Conservation (phyloP, 2,329 filamentous ascomycete genomes). For the Colletotrichum sp. region DNA sequence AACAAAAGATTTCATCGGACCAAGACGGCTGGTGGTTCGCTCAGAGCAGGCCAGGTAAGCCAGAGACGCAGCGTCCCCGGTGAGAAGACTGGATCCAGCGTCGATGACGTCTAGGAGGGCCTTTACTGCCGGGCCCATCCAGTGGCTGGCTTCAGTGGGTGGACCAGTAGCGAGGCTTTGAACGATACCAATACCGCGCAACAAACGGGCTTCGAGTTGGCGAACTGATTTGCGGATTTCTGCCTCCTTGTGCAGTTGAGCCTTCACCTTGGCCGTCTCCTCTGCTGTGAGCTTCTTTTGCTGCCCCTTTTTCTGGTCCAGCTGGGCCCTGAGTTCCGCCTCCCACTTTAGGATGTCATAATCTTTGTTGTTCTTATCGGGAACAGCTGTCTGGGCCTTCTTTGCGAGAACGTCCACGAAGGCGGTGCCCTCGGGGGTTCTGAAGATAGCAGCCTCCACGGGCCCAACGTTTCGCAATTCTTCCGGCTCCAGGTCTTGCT, state of each 20-base stretch:
- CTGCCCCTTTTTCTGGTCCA: conserved; percentile 92
- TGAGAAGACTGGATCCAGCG: conserved; percentile 80
- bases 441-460: conserved; percentile 90
- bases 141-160: conserved; percentile 85
- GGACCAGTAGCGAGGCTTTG: conserved; percentile 82
- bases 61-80: conserved; percentile 78
- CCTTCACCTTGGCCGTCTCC: conserved; percentile 88
- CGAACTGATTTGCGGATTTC: conserved; percentile 77
- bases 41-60: conserved; percentile 83
- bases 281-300: conserved; percentile 91
- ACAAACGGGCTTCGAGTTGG: conserved; percentile 71
- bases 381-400: conserved; percentile 71
- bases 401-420: conserved; percentile 92
- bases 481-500: conserved; percentile 72
- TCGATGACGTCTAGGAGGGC: conserved; percentile 77
- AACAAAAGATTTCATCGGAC: conserved; percentile 79
- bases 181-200: conserved; percentile 87
- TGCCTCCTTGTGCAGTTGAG: conserved; percentile 87
- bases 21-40: conserved; percentile 76
- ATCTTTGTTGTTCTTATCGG: conserved; percentile 91
- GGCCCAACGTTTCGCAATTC: conserved; percentile 78
- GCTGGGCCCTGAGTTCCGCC: conserved; percentile 82
- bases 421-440: conserved; percentile 84
- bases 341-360: conserved; percentile 98
- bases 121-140: conserved; percentile 84